Evolutionary conservation across 768 basidiomycete species (phyloP), one percentile per base, ranked within the genome.

Genomic region (Amanita phalloides): DNA sequence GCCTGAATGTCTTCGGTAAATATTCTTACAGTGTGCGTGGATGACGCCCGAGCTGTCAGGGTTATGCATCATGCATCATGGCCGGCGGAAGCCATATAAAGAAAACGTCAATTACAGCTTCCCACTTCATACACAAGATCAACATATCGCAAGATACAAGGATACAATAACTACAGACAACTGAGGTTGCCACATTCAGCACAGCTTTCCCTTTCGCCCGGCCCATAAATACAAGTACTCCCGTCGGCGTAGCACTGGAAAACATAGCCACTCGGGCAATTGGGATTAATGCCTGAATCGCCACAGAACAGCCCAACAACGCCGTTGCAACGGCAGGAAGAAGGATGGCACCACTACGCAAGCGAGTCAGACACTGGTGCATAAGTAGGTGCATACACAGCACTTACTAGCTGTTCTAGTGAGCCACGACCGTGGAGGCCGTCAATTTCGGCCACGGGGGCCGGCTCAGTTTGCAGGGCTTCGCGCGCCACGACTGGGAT

Each of bases 261-360:
- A 13, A 56, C 60, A 17, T 61, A 53, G 5, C 53, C 58, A 49
- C 53, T 54, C 36, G 45, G 26, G 45, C 60, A 61, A 37, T 51
- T 21, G 20, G 58, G 55, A 51, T 56, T 56, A 51, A 59, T 54
- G 4, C 25, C 50, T 33, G 53, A 44, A 26, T 53, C 54, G 25
- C 58, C 60, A 13, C 60, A 61, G 48, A 59, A 59, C 21, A 48
- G 35, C 6, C 60, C 60, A 30, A 44, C 45, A 21, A 33, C 6
- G 7, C 23, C 5, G 23, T 51, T 51, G 50, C 50, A 51, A 4
- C 1, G 14, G 32, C 50, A 51, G 0, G 3, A 13, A 20, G 50
- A 51, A 4, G 21, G 13, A 6, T 28, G n/a, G 43, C 43, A 52
- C 2, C 6, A 39, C 42, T 44, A 36, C 9, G 5, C 7, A 5